Evolutionary conservation across 1,284 basidiomycete genomes (phyloP).

Genomic region (Pyrrhoderma noxium): DNA sequence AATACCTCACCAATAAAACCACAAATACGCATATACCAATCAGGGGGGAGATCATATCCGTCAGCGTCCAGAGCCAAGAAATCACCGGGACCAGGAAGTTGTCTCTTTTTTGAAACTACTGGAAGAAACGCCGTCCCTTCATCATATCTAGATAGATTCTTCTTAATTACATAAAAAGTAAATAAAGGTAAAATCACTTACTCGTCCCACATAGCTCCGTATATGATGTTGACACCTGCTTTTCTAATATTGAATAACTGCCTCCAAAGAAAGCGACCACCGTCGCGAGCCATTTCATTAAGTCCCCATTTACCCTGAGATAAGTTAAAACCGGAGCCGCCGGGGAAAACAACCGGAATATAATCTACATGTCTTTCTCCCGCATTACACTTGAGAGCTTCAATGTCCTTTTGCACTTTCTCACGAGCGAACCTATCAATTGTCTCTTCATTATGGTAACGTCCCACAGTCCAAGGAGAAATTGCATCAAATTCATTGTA

Average conservation of each 20-base stretch:
- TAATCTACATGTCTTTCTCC: constrained; percentile 55
- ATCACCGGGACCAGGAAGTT: constrained; percentile 49
- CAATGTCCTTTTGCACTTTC: constrained; percentile 54
- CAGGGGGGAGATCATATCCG: constrained; percentile 61
- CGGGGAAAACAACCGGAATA: constrained; percentile 67
- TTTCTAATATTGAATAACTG: constrained; percentile 60
- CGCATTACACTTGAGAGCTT: constrained; percentile 43
- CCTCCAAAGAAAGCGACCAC: constrained; percentile 68
- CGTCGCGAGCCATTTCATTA: constrained; percentile 59
- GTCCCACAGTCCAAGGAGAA: constrained; percentile 69
- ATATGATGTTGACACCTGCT: constrained; percentile 57
- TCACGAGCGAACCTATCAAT: constrained; percentile 53
- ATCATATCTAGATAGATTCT: constrained; percentile 47
- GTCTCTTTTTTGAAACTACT: constrained; percentile 46
- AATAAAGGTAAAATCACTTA: too few species aligned
- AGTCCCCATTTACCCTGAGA: constrained; percentile 59
- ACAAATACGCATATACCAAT: constrained; percentile 77
- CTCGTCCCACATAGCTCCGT: constrained; percentile 83
- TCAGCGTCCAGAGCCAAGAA: constrained; percentile 67
- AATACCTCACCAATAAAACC: constrained; percentile 64
- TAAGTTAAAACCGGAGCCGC: constrained; percentile 63
- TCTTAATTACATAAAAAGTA: too few species aligned
- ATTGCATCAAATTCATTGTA: constrained; percentile 67
- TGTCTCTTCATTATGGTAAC: constrained; percentile 48
- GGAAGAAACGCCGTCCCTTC: constrained; percentile 75